phyloP scores from a whole-genome alignment of 2,329 filamentous ascomycete species.

The Bipolaris victoriae region DNA sequence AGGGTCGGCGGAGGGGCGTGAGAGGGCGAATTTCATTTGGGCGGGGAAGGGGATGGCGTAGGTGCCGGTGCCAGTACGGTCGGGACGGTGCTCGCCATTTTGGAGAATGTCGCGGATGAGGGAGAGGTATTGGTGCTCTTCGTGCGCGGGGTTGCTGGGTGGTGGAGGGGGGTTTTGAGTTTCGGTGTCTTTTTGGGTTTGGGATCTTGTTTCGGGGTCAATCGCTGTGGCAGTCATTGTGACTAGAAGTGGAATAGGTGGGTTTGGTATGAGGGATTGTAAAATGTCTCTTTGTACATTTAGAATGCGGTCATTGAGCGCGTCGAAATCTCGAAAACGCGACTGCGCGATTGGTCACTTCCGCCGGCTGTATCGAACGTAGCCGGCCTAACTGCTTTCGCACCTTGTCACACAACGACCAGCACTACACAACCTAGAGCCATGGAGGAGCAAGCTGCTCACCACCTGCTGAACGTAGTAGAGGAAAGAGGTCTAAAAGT shows the following conservation, averaged over 20 bases:
- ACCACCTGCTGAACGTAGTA: constrained; percentile 53
- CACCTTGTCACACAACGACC: constrained; percentile 33
- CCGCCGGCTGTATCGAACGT: constrained; percentile 24
- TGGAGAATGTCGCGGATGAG: constrained; percentile 84
- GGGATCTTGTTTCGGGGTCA: constrained; percentile 31
- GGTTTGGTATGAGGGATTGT: not conserved
- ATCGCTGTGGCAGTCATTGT: constrained; percentile 39
- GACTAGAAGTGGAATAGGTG: not conserved
- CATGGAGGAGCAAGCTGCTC: constrained; percentile 49
- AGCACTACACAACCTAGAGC: constrained; percentile 1
- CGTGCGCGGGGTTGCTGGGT: constrained; percentile 59
- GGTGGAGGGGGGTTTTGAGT: constrained; percentile 22
- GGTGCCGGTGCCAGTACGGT: constrained; percentile 93
- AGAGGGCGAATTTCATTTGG: constrained; percentile 85
- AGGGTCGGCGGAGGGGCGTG: constrained; percentile 55
- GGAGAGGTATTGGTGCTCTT: constrained; percentile 93
- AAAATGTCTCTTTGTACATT: not conserved
- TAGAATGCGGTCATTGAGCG: constrained; percentile 25
- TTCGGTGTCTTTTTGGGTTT: constrained; percentile 27
- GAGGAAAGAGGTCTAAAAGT: constrained; percentile 53
- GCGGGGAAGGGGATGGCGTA: constrained; percentile 85
- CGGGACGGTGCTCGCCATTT: constrained; percentile 84
- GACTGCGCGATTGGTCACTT: constrained; percentile 37
- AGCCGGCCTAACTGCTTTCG: constrained; percentile 30
- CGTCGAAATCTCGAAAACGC: constrained; percentile 34